Evolutionary conservation across 495 filamentous ascomycete species (phyloP).

Genomic region (Daldinia bambusicola): DNA sequence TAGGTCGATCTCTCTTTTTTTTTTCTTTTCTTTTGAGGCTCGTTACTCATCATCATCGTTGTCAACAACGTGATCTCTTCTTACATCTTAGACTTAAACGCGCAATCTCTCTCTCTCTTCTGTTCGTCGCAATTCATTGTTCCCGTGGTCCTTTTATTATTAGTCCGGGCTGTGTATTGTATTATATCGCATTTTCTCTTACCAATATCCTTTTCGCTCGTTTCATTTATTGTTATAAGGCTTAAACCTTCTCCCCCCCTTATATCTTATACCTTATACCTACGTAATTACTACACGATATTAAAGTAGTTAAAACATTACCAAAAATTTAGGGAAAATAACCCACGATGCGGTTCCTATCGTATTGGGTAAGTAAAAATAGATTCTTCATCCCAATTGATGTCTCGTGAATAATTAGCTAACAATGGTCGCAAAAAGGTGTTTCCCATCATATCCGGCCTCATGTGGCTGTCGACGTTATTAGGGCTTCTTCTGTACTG

Average conservation of each 20-base stretch:
- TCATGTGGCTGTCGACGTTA: conserved; percentile 79
- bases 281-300: conserved; percentile 2
- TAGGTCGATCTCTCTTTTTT: conserved; percentile 32
- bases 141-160: conserved; percentile 1
- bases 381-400: conserved; percentile 12
- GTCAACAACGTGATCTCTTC: conserved; percentile 22
- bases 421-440: conserved; percentile 58
- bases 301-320: conserved; percentile 8
- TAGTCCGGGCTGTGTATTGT: background rate
- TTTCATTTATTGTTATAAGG: conserved; percentile 1
- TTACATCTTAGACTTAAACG: conserved; percentile 16
- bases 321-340: background rate
- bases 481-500: conserved; percentile 67
- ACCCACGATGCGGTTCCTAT: conserved; percentile 73
- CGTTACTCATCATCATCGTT: conserved; percentile 27
- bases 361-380: conserved; percentile 61
- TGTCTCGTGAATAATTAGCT: conserved; percentile 6
- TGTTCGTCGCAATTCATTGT: conserved; percentile 16
- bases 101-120: conserved; percentile 14
- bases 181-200: background rate
- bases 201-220: conserved; percentile 4
- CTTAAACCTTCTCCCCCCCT: background rate
- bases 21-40: background rate
- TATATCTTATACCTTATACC: conserved; percentile 3
- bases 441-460: conserved; percentile 80